phyloP scores from a whole-genome alignment of 2,329 filamentous ascomycete genomes.

The Microcera coccophila region DNA sequence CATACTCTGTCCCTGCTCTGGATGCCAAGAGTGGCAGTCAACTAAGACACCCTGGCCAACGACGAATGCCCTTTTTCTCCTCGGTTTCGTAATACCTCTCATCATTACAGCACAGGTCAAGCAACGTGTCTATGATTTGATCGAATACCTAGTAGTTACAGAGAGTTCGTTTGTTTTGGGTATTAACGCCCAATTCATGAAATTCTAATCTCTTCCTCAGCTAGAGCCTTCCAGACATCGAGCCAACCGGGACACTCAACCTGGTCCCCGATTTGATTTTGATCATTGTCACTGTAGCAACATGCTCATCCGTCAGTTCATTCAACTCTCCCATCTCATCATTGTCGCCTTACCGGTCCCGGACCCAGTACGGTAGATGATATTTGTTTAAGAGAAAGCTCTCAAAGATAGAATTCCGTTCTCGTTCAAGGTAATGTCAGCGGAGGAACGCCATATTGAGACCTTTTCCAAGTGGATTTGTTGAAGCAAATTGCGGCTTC shows the following conservation, averaged over 20 bases:
- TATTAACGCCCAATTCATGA: not conserved
- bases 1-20: not conserved
- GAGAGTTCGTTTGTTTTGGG: not conserved
- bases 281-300: not conserved
- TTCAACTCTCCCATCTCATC: not conserved
- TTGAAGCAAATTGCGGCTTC: not conserved
- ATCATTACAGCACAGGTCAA: not conserved
- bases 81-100: not conserved
- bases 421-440: not conserved
- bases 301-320: not conserved
- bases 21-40: not conserved
- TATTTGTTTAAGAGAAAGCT: not conserved
- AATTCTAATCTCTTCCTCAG: not conserved
- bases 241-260: not conserved
- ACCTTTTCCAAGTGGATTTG: not conserved
- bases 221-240: not conserved
- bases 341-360: not conserved
- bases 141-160: not conserved
- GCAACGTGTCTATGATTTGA: not conserved
- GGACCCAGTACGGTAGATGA: not conserved
- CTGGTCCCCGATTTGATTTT: not conserved
- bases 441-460: not conserved
- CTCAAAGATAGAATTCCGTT: not conserved
- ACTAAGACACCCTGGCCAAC: not conserved
- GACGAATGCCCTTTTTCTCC: not conserved